Conservation (phyloP, 2,329 filamentous ascomycete species). For the Colletotrichum liriopes region DNA sequence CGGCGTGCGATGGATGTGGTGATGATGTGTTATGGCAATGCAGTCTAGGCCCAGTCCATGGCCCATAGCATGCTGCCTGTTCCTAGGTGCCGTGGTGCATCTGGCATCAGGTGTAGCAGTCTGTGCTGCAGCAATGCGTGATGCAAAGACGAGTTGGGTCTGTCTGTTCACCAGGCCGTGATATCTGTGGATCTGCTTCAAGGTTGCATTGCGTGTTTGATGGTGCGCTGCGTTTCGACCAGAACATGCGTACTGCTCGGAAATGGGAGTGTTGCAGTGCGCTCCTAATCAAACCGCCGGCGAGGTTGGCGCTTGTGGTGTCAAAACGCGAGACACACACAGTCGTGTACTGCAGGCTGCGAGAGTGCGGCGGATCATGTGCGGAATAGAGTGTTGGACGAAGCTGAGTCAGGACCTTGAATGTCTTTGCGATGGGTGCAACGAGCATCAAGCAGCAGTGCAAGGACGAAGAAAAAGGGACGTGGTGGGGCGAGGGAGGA, state of each 20-base stretch:
- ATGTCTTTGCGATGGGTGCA: neutral
- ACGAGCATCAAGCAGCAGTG: neutral
- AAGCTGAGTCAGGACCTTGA: neutral
- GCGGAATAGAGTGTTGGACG: neutral
- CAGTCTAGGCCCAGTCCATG: constrained; percentile 29
- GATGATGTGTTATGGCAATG: constrained; percentile 15
- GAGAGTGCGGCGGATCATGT: neutral
- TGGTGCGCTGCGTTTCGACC: constrained; percentile 1
- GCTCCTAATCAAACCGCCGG: neutral
- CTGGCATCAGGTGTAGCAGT: neutral
- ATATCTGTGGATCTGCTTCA: neutral
- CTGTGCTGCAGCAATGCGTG: neutral
- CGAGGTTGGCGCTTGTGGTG: neutral
- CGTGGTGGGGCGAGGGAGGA: neutral
- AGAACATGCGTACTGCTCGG: neutral
- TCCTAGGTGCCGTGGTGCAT: neutral
- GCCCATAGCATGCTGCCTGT: neutral
- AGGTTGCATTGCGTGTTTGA: constrained; percentile 9
- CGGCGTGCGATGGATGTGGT: neutral
- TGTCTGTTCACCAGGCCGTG: neutral
- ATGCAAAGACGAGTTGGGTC: neutral
- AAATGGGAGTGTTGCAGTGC: neutral
- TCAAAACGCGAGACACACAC: constrained; percentile 16
- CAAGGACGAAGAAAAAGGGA: neutral
- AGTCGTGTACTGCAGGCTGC: neutral